Evolutionary conservation across 2,329 filamentous ascomycete genomes (phyloP), one percentile per base, ranked within the genome.

Genomic region (Alternaria panax): DNA sequence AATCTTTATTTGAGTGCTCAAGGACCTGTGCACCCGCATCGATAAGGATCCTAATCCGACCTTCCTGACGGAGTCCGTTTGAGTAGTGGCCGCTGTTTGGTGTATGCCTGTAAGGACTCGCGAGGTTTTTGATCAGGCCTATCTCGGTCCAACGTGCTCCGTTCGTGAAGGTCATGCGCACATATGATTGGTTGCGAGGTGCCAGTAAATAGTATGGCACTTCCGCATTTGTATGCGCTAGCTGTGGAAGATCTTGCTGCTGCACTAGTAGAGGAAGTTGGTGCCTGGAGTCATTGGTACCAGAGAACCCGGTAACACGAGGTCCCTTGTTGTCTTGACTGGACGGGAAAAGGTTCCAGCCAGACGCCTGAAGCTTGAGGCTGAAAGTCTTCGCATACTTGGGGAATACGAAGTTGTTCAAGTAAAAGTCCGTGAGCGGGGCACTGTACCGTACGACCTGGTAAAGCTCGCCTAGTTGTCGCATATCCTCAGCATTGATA

Each of bases 281-380:
- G 0, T 75, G 78, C 36, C 83, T 80, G 20, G 85, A 87, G 68
- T 92, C 90, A 43, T 90, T 92, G 0, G 90, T 92, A 0, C 90
- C 90, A 7, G 87, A 90, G 70, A 93, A 92, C 0, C 90, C 90
- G 0, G 88, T 91, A 0, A 88, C 90, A 1, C 83, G 60, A 2
- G 76, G 68, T 16, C 54, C 51, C 7, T 9, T 25, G 4, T 22
- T 30, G 8, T 8, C 32, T 57, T 2, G 36, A 59, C 18, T 28
- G 25, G 80, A 80, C 0, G 87, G 69, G 0, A 87, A 86, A 2
- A 92, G 78, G 63, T 92, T 89, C 89, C 89, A 92, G 0, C 87
- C 88, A 0, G 87, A 90, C 0, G 87, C 84, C 32, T 88, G 85
- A 0, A 92, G 73, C 60, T 91, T 91, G 9, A 83, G 70, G 0